Evolutionary conservation across 768 basidiomycete genomes (phyloP).

Genomic region (Punctularia strigosozonata): DNA sequence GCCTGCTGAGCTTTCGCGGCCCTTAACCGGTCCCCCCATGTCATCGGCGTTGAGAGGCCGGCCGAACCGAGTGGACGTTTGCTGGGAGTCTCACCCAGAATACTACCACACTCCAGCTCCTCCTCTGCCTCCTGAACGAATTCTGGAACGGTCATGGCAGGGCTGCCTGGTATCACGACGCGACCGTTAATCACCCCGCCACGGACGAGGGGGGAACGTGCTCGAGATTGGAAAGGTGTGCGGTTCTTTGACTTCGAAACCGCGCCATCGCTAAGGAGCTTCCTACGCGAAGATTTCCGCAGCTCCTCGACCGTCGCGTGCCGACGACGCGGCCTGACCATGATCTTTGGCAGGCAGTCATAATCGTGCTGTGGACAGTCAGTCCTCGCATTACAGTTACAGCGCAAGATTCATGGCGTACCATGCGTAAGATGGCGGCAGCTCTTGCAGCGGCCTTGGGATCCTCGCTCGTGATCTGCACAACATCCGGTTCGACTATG

Average conservation of each 20-base stretch:
- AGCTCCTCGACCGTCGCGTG: slow-evolving; percentile 9
- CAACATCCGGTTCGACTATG: slow-evolving; percentile 39
- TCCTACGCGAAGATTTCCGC: slow-evolving; percentile 22
- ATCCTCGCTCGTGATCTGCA: slow-evolving; percentile 79
- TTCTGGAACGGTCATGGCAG: slow-evolving; percentile 38
- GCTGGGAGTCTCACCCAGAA: too few relatives aligned
- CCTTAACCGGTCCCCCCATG: background rate
- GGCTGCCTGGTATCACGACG: slow-evolving; percentile 45
- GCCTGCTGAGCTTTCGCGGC: background rate
- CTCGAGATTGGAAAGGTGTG: too few relatives aligned
- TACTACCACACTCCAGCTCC: slow-evolving; percentile 31
- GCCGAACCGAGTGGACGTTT: slow-evolving; percentile 1
- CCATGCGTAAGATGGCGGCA: slow-evolving; percentile 87
- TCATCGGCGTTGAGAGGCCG: background rate
- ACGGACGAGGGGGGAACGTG: too few relatives aligned
- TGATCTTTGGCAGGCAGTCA: slow-evolving; percentile 59
- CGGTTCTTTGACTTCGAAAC: slow-evolving; percentile 16
- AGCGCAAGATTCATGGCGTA: too few relatives aligned
- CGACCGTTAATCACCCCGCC: slow-evolving; percentile 34
- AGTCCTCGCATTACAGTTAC: too few relatives aligned
- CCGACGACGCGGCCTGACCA: slow-evolving; percentile 18
- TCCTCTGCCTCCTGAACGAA: slow-evolving; percentile 48
- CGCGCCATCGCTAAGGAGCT: slow-evolving; percentile 19
- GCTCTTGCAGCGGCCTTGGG: slow-evolving; percentile 82
- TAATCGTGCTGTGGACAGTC: slow-evolving; percentile 92